Conservation (phyloP, 1,284 basidiomycete species). For the Pterula multifida region DNA sequence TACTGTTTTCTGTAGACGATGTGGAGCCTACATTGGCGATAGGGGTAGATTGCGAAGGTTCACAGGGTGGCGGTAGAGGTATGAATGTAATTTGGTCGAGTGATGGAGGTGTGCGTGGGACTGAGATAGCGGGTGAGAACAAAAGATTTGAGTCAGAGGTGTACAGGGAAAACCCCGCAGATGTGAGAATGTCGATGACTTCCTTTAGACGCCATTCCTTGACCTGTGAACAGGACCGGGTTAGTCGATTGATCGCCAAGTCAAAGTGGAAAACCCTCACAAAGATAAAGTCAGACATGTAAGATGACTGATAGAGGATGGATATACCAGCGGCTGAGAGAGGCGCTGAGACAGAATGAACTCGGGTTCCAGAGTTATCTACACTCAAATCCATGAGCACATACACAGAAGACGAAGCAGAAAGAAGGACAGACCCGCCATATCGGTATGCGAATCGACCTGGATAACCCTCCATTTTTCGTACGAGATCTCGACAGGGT, state of each 20-base stretch:
- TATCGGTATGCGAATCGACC: conserved; percentile 61
- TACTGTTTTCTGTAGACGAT: neutral
- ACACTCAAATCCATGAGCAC: conserved; percentile 2
- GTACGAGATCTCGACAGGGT: conserved; percentile 30
- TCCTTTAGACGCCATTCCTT: conserved; percentile 53
- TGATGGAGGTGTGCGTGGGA: conserved; percentile 21
- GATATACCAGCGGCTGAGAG: conserved; percentile 72
- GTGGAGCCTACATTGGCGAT: too few species aligned
- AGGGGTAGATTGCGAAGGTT: too few species aligned
- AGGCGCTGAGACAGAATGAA: conserved; percentile 68
- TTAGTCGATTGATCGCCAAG: conserved; percentile 4
- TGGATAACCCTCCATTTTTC: conserved; percentile 68
- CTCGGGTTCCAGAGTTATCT: conserved; percentile 64
- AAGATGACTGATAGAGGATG: conserved; percentile 77
- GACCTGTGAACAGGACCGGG: conserved; percentile 37
- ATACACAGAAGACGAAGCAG: conserved; percentile 6
- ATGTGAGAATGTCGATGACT: conserved; percentile 45
- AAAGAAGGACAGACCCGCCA: conserved; percentile 34
- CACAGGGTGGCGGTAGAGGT: conserved; percentile 9
- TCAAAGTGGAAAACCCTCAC: conserved; percentile 20
- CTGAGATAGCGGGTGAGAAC: conserved; percentile 24
- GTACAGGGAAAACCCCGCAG: conserved; percentile 59
- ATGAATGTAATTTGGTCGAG: conserved; percentile 18
- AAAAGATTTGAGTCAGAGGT: conserved; percentile 35
- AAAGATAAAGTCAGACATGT: conserved; percentile 78